Conservation (phyloP, 495 filamentous ascomycete genomes). For the Evansstolkia leycettana region DNA sequence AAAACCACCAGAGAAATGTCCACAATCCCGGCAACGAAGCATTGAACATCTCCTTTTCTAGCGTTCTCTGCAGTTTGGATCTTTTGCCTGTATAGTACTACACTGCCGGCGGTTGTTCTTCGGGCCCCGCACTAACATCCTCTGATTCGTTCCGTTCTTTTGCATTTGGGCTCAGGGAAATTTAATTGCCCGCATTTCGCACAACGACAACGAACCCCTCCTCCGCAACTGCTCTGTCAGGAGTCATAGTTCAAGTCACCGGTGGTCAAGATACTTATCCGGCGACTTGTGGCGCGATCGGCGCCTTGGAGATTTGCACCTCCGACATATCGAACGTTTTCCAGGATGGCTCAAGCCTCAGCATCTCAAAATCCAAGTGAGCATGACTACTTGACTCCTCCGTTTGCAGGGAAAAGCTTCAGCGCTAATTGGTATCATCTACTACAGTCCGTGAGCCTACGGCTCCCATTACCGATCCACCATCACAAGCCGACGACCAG, state of each 20-base stretch:
- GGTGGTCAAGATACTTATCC: constrained; percentile 35
- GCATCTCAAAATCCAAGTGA: constrained; percentile 43
- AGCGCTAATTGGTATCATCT: constrained; percentile 2
- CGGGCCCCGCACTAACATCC: constrained; percentile 10
- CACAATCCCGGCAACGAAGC: too few species aligned
- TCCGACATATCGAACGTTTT: constrained; percentile 31
- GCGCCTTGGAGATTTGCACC: constrained; percentile 35
- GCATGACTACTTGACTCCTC: constrained; percentile 8
- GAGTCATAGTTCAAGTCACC: neutral
- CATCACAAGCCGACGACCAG: constrained; percentile 35
- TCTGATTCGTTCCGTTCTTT: constrained; percentile 18
- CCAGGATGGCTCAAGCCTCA: constrained; percentile 48
- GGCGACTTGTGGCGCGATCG: constrained; percentile 36
- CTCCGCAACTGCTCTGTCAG: neutral
- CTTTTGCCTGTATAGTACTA: too few species aligned
- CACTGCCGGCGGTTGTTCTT: constrained; percentile 2
- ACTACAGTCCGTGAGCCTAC: constrained; percentile 39
- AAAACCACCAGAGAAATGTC: too few species aligned
- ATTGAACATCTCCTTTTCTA: too few species aligned
- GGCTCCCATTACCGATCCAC: constrained; percentile 32
- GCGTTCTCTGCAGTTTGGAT: too few species aligned
- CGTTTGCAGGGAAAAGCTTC: neutral
- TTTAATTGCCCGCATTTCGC: constrained; percentile 19
- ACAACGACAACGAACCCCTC: constrained; percentile 10
- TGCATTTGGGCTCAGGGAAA: constrained; percentile 15